Evolutionary conservation across 768 basidiomycete genomes (phyloP), one percentile per base, ranked within the genome.

Genomic region (Termitomyces sp.): DNA sequence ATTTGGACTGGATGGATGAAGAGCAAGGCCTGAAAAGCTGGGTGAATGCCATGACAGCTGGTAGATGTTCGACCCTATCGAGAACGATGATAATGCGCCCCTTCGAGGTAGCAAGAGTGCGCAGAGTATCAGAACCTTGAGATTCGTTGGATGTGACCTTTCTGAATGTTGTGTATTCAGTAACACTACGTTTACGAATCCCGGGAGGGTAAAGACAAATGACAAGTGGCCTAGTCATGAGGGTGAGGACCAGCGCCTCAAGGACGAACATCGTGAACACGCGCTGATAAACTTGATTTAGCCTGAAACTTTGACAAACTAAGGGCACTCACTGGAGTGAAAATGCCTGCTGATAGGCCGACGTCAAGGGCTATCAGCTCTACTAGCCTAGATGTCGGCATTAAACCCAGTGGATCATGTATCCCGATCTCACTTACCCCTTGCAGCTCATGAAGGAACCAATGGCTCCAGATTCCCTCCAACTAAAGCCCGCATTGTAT

Each of bases 231-330:
- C 89, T 92, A 0, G 94, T 94, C 71, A 92, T 80, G 73, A 89
- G 91, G 0, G 95, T 96, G 41, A 97, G 74, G 8, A 86, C 68
- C 40, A 94, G 74, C 0, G 91, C 88, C 65, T 90, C 88, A 28
- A 98, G 76, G 42, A 98, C 93, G 64, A 98, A 95, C 92, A 97
- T 97, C 1, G 92, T 89, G 72, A 97, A 95, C 9, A 96, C 88
- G 17, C 80, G 80, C 73, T 76, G 64, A 1, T 60, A 60, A 21
- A 50, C 4, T 44, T n/a, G 6, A 40, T 23, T 51, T 19, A 21
- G 32, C 5, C 11, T 11, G 44, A 21, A 14, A 25, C 8, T 30
- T 25, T n/a, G 9, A 14, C 4, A 17, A 21, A 8, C 46, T 17
- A 23, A n/a, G 25, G 25, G 16, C 7, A 56, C 71, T 49, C 57